Conservation (phyloP, 345 rosid genomes). For the Eucalyptus grandis region DNA sequence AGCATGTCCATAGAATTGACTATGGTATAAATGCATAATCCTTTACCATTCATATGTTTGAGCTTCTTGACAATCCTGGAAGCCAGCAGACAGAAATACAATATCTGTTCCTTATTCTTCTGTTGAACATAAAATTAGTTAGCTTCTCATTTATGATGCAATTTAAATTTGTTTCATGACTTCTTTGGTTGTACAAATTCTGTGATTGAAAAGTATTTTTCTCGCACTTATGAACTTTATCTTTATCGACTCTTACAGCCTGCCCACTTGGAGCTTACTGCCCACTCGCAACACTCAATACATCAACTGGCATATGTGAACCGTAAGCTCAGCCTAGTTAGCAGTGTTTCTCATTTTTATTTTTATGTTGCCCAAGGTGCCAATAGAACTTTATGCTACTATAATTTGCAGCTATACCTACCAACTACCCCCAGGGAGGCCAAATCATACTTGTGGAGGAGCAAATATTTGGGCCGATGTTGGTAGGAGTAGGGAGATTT, state of each 20-base stretch:
- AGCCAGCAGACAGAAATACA: neutral
- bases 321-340: conserved; percentile 35
- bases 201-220: neutral
- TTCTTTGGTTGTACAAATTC: neutral
- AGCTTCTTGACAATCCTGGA: neutral
- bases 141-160: neutral
- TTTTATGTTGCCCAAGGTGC: neutral
- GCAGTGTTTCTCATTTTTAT: neutral
- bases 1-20: neutral
- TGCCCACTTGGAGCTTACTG: conserved; percentile 66
- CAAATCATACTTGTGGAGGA: conserved; percentile 87
- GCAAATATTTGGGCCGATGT: conserved; percentile 93
- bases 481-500: conserved; percentile 47
- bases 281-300: conserved; percentile 41
- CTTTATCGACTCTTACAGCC: conserved; percentile 21
- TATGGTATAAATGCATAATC: neutral
- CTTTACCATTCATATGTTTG: neutral
- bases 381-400: neutral
- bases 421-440: conserved; percentile 62
- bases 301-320: conserved; percentile 40
- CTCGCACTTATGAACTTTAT: neutral
- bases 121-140: neutral
- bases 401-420: conserved; percentile 56
- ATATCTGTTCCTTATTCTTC: neutral
- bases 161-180: neutral